Conservation (phyloP, 179 eudicot genomes). For the Carnegiea gigantea region DNA sequence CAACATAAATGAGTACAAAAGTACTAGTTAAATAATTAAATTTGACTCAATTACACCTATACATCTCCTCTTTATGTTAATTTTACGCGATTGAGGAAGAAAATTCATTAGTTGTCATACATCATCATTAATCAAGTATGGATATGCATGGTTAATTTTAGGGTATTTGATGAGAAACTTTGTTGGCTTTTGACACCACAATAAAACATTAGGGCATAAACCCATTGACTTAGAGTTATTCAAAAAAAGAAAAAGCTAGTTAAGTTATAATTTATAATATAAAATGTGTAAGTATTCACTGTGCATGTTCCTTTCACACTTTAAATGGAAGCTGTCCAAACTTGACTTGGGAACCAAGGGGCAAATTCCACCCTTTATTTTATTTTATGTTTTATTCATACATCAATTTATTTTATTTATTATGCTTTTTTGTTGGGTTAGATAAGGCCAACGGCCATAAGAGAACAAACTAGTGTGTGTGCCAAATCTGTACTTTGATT, state of each 20-base stretch:
- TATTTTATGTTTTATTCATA: neutral
- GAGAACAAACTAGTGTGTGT: constrained; percentile 22
- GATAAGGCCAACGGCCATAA: neutral
- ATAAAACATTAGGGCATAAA: neutral
- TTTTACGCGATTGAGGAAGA: no score
- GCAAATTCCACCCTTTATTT: neutral
- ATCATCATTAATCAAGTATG: no score
- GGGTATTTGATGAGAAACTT: neutral
- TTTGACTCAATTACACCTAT: neutral
- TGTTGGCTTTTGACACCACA: constrained; percentile 13
- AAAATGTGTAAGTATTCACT: constrained; percentile 13
- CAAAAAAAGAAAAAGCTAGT: neutral
- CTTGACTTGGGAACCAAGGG: constrained; percentile 17
- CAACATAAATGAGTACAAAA: no score
- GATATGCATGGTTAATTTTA: no score
- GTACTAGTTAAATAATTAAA: no score
- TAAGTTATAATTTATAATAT: neutral
- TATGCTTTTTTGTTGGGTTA: neutral
- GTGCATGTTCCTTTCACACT: neutral
- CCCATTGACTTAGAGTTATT: neutral
- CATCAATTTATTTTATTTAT: neutral
- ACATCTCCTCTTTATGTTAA: neutral
- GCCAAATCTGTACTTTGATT: constrained; percentile 29
- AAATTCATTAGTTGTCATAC: no score
- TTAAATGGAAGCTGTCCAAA: constrained; percentile 15